Base-by-base conservation (phyloP, 345 rosid species). In the Theobroma cacao region DNA sequence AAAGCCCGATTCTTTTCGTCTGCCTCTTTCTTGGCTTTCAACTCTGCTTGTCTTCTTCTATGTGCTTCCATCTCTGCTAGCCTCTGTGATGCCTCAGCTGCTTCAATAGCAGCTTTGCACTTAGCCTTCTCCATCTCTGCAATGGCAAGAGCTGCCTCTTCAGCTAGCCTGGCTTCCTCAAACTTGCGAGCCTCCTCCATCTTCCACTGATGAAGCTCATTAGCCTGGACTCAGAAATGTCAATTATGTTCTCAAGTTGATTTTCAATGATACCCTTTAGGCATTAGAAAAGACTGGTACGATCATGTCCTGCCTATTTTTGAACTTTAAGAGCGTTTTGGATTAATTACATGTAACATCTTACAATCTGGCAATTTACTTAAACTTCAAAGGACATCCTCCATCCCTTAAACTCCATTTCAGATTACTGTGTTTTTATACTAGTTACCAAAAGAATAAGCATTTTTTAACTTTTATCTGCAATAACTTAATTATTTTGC, bases 111-210 rank as follows among this genome's bases (percentile, higher is more conserved):
- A 38, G 90, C 95, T 88, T 79, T 88, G 83, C 97, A 87, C 80
- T 91, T 94, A 3, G 95, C 93, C 87, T 91, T 91, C 89, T 94
- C 98, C 84, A 87, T 88, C 86, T 94, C 94, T 3, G 88, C 93
- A 45, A 93, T 74, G 59, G 93, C 93, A 45, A 89, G 86, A 64
- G 98, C 96, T 45, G 97, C 85, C 84, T 91, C 98, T 80, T 90
- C 97, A 18, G 97, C 87, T 56, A 43, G 47, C 76, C 85, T 88
- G 30, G 97, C 97, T 82, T 93, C 92, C 86, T 91, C 94, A 22
- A 90, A 85, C 76, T 74, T 90, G 48, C 86, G 86, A 22, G 82
- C 88, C 87, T 93, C 98, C 82, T 91, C 91, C 77, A 88, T 52
- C 82, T 91, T 89, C 95, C 91, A 85, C 70, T 79, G 88, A 73